Evolutionary conservation across 2,329 filamentous ascomycete genomes (phyloP).

Genomic region (Pseudogymnoascus sp.): DNA sequence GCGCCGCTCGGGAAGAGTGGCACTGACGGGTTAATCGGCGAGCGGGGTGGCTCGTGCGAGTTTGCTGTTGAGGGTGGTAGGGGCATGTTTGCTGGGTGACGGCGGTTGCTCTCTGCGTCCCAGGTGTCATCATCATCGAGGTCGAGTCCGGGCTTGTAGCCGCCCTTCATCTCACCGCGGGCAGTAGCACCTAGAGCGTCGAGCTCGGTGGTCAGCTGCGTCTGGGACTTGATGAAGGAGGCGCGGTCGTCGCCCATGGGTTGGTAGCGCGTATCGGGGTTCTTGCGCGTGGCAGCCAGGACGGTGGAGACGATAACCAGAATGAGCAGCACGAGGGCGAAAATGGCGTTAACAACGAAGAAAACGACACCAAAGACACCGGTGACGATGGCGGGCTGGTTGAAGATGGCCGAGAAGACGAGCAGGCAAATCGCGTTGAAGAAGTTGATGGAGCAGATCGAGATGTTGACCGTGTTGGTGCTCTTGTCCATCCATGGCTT

Average conservation of each 20-base stretch:
- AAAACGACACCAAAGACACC: conserved; percentile 85
- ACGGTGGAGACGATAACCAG: conserved; percentile 71
- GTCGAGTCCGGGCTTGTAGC: conserved; percentile 51
- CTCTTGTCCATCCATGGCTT: conserved; percentile 99
- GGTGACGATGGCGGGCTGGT: conserved; percentile 72
- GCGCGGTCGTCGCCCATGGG: conserved; percentile 94
- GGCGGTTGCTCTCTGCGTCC: conserved; percentile 49
- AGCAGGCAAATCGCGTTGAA: conserved; percentile 83
- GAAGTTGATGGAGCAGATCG: conserved; percentile 85
- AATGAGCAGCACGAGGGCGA: conserved; percentile 73
- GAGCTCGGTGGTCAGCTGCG: conserved; percentile 78
- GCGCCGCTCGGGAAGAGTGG: conserved; percentile 40
- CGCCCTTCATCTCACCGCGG: conserved; percentile 65
- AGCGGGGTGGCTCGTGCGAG: conserved; percentile 32
- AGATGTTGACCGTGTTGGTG: conserved; percentile 93
- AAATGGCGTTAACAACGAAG: conserved; percentile 79
- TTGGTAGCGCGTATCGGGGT: conserved; percentile 90
- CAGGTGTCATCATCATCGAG: conserved; percentile 68
- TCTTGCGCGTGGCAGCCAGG: conserved; percentile 82
- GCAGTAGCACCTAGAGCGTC: conserved; percentile 86
- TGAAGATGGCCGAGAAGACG: conserved; percentile 81
- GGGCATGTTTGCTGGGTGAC: conserved; percentile 33
- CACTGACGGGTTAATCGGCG: conserved; percentile 43
- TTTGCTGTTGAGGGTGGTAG: conserved; percentile 27
- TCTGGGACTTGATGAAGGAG: conserved; percentile 95